phyloP scores from a whole-genome alignment of 129 eudicot species.

The Centella asiatica region DNA sequence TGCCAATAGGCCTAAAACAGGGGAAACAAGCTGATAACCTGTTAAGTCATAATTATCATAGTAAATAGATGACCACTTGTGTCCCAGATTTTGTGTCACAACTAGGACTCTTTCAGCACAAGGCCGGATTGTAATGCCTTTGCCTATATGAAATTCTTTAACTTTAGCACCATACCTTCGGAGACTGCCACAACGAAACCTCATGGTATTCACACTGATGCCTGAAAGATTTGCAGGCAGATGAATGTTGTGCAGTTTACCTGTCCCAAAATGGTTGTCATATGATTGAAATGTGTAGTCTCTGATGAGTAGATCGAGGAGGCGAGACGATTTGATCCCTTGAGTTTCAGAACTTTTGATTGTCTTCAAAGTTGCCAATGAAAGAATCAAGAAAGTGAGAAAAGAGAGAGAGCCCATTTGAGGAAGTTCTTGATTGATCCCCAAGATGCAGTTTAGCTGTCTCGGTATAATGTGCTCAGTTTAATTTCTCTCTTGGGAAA shows the following conservation, averaged over 20 bases:
- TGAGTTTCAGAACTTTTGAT: slow-evolving; percentile 21
- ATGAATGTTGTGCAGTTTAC: slow-evolving; percentile 42
- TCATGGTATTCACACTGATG: slow-evolving; percentile 45
- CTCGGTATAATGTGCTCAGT: background rate
- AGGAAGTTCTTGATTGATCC: slow-evolving; percentile 14
- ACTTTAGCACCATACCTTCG: slow-evolving; percentile 76
- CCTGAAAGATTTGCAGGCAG: slow-evolving; percentile 79
- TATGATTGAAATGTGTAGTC: slow-evolving; percentile 74
- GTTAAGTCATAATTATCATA: slow-evolving; percentile 48
- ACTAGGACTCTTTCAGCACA: slow-evolving; percentile 67
- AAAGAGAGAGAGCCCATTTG: slow-evolving; percentile 32
- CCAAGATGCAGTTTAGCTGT: background rate
- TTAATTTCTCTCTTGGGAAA: background rate
- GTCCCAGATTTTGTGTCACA: slow-evolving; percentile 69
- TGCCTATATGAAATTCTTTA: slow-evolving; percentile 41
- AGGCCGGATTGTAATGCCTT: slow-evolving; percentile 48
- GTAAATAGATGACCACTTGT: slow-evolving; percentile 73
- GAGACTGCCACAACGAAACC: slow-evolving; percentile 84
- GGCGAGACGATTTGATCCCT: slow-evolving; percentile 65
- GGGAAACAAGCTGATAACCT: slow-evolving; percentile 77
- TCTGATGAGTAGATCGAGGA: slow-evolving; percentile 70
- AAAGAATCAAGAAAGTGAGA: slow-evolving; percentile 25
- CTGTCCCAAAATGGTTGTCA: slow-evolving; percentile 48
- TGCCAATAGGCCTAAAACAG: slow-evolving; percentile 72
- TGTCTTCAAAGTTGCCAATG: slow-evolving; percentile 29